These are phyloP conservation scores for Calonectria pauciramosa DNA, from an alignment of 2,329 filamentous ascomycete genomes.

Conservation along the genomic window DNA sequence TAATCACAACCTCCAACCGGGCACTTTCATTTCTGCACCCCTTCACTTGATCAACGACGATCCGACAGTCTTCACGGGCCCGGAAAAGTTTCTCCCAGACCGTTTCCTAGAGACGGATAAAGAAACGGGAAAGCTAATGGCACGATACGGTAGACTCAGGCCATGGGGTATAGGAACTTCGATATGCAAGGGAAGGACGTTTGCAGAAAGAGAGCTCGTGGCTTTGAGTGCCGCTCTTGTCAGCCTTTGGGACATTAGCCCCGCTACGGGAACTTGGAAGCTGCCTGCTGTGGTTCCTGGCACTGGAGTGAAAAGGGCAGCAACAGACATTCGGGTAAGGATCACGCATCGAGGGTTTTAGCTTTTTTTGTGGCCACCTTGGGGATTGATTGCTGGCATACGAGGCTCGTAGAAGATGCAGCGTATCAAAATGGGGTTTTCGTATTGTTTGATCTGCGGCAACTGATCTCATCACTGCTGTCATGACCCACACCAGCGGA, in stretches of 20 bases:
- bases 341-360: constrained; percentile 31
- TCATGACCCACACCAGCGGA: background rate
- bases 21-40: constrained; percentile 39
- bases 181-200: constrained; percentile 43
- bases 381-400: background rate
- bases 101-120: constrained; percentile 34
- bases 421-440: background rate
- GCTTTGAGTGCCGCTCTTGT: constrained; percentile 28
- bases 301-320: constrained; percentile 32
- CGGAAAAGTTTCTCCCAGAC: constrained; percentile 37
- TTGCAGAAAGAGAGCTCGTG: constrained; percentile 43
- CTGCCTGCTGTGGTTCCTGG: constrained; percentile 31
- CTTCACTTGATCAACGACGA: constrained; percentile 30
- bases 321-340: constrained; percentile 28
- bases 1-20: constrained; percentile 33
- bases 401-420: background rate
- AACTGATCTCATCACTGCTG: background rate
- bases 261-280: constrained; percentile 25
- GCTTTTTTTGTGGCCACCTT: background rate
- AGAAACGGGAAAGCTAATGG: constrained; percentile 21
- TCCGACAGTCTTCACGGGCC: constrained; percentile 32
- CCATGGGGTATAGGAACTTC: constrained; percentile 40
- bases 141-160: constrained; percentile 39
- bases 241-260: constrained; percentile 35
- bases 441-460: background rate